Percentiles rank a stretch among this genome's conserved stretches.
Evolutionary conservation across 2,329 filamentous ascomycete species (phyloP).

Genomic region (Cercospora canescens): DNA sequence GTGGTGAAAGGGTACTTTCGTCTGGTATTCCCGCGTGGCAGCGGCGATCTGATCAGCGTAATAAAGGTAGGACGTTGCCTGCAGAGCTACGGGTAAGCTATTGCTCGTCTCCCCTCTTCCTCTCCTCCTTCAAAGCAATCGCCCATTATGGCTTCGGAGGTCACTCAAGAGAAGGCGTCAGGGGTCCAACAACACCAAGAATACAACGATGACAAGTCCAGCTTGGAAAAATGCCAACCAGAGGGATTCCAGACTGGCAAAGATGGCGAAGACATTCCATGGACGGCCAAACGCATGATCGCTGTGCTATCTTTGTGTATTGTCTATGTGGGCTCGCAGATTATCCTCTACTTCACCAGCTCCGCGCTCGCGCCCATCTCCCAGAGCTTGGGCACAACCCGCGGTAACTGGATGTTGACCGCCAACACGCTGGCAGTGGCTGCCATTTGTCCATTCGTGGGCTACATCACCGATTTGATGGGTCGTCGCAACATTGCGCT

Average conservation of each 20-base stretch:
- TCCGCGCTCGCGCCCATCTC: slow-evolving; percentile 20
- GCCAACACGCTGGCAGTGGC: slow-evolving; percentile 28
- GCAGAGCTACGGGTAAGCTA: slow-evolving; percentile 4
- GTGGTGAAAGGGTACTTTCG: not conserved
- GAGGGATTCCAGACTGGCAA: slow-evolving; percentile 15
- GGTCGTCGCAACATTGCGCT: slow-evolving; percentile 23
- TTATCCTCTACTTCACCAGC: slow-evolving; percentile 27
- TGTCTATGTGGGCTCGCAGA: slow-evolving; percentile 27
- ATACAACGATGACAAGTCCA: slow-evolving; percentile 14
- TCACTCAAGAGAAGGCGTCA: slow-evolving; percentile 10
- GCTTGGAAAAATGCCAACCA: slow-evolving; percentile 20
- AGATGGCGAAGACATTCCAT: slow-evolving; percentile 22
- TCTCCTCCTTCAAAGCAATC: not conserved
- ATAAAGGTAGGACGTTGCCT: slow-evolving; percentile 6
- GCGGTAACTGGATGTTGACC: slow-evolving; percentile 27
- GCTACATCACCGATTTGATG: slow-evolving; percentile 26
- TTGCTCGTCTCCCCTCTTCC: not conserved
- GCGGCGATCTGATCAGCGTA: slow-evolving; percentile 13
- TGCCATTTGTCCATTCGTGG: slow-evolving; percentile 27
- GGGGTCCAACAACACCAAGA: slow-evolving; percentile 4
- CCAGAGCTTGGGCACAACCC: slow-evolving; percentile 16
- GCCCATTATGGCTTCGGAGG: slow-evolving; percentile 10
- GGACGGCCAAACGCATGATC: slow-evolving; percentile 25
- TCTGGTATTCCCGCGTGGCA: slow-evolving; percentile 17
- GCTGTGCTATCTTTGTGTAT: slow-evolving; percentile 24